A percentile compares a stretch with the other conserved stretches of the same genome.
Evolutionary conservation across 352 stramenopile species (phyloP).

Genomic region (Hyaloperonospora brassicae): DNA sequence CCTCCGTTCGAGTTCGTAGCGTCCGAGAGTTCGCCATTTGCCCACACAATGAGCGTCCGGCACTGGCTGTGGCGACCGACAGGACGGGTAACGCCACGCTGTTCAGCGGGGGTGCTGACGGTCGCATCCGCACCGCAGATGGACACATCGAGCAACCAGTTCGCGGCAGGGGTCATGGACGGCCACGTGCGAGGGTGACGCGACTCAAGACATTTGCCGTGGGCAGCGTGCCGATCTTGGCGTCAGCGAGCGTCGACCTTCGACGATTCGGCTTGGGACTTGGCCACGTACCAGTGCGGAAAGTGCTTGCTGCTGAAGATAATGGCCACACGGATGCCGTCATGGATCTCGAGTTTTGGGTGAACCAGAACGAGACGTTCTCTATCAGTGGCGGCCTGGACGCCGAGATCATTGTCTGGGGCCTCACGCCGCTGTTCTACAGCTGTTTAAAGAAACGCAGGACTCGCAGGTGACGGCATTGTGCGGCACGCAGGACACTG

Average conservation of each 20-base stretch:
- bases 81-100: constrained; percentile 54
- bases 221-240: constrained; percentile 52
- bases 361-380: constrained; percentile 79
- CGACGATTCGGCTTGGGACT: constrained; percentile 74
- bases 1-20: constrained; percentile 56
- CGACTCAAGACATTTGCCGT: constrained; percentile 78
- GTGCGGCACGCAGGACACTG: constrained; percentile 56
- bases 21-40: constrained; percentile 63
- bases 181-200: constrained; percentile 75
- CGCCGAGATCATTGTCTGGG: constrained; percentile 80
- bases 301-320: constrained; percentile 59
- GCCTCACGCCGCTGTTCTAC: constrained; percentile 64
- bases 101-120: constrained; percentile 69
- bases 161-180: constrained; percentile 63
- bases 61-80: constrained; percentile 66
- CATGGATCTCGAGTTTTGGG: constrained; percentile 84
- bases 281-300: constrained; percentile 76
- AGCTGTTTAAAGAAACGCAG: constrained; percentile 78
- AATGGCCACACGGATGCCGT: constrained; percentile 73
- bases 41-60: constrained; percentile 64
- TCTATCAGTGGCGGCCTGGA: constrained; percentile 77
- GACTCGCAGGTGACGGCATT: constrained; percentile 71
- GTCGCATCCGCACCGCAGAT: constrained; percentile 72
- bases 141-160: constrained; percentile 53
- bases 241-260: constrained; percentile 75